Evolutionary conservation across 805 yeast genomes (phyloP), one percentile per base, ranked within the genome.

Genomic region (Tetrapisispora arboricola): DNA sequence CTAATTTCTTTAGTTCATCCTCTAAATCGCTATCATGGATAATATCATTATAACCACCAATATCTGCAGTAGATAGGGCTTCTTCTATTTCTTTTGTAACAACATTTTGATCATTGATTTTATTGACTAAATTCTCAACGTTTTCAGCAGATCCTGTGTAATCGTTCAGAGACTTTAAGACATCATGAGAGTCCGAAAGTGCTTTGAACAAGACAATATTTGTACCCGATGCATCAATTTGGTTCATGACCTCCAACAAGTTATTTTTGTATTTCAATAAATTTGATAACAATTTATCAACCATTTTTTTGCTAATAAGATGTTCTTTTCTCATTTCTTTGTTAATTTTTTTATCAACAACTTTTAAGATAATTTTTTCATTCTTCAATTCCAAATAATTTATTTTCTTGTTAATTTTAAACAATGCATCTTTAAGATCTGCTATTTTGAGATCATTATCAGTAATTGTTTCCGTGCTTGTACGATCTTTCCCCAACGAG

Each of bases 121-220:
- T 65, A 38, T 66, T 70, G 48, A 71, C 53, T 6, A 69, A 46
- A 3, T 63, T 60, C 18, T 65, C 67, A 1, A 73, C 68, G 27
- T 58, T 54, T 9, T 71, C 75, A 12, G 64, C 57, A 2, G 71
- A 71, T 4, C 73, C 75, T 26, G 65, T 46, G 37, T 63, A 64
- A 8, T 55, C 40, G 43, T 72, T 71, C 35, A 73, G 57, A 20
- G 53, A 44, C 36, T 54, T 53, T 26, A 73, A 55, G 16, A 67
- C 53, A 8, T 50, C 49, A 4, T 63, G 54, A 18, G 72, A 65
- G 15, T 60, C 55, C 39, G 58, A 53, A 17, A 73, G 45, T 3
- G 71, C 67, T 15, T 53, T 55, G 7, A 67, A 39, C 6, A 72
- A 48, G 17, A 63, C 58, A 25, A 57, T 54, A 47, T 71, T 71